These are phyloP conservation scores for Fusarium setosum DNA, from an alignment of 2,329 filamentous ascomycete species.

Conservation along the genomic window DNA sequence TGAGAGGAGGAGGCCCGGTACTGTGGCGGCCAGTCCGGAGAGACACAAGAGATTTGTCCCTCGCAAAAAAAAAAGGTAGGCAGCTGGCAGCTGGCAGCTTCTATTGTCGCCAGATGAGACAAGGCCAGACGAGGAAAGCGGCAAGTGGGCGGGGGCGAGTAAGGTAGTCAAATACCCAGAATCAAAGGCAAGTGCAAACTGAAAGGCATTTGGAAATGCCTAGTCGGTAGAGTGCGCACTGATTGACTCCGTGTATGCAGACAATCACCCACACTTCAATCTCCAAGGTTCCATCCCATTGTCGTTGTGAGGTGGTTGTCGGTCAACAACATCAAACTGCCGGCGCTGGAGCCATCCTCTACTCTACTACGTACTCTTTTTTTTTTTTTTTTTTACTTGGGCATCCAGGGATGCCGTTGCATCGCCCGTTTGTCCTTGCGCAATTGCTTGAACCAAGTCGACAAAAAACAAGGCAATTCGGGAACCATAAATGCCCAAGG, in stretches of 20 bases:
- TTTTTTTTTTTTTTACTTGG: no score
- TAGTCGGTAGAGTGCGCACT: no score
- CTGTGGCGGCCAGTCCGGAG: background rate
- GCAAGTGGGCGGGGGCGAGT: background rate
- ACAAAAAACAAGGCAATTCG: background rate
- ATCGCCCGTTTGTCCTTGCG: background rate
- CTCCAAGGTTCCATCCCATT: no score
- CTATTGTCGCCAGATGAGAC: background rate
- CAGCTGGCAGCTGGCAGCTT: no score
- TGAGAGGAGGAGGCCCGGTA: background rate
- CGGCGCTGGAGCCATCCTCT: no score
- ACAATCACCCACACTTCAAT: no score
- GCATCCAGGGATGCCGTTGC: background rate
- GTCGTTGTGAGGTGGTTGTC: no score
- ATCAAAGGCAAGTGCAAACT: no score
- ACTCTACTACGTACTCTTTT: no score
- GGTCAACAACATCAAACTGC: background rate
- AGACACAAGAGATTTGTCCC: conserved; percentile 8
- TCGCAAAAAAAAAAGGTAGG: background rate
- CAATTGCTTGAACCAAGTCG: background rate
- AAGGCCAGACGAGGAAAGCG: conserved; percentile 1
- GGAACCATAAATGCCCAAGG: background rate
- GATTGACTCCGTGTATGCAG: no score
- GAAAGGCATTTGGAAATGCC: no score
- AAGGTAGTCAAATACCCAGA: background rate